A percentile compares a stretch with the other conserved stretches of the same genome.
These are phyloP conservation scores for Aurifilum marmelostoma DNA, from an alignment of 2,329 filamentous ascomycete genomes.

Conservation along the genomic window DNA sequence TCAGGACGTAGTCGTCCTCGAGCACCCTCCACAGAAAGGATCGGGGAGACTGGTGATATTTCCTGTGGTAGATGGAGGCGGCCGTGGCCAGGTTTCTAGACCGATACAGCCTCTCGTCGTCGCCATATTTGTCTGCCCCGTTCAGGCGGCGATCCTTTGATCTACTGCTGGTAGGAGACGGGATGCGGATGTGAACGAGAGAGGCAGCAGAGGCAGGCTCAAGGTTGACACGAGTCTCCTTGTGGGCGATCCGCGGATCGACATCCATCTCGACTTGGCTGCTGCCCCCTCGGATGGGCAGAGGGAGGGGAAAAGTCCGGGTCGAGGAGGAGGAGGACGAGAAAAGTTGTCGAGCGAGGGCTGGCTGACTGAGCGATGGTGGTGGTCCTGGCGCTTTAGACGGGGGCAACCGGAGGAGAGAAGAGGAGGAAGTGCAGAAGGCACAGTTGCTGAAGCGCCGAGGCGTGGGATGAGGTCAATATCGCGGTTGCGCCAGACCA, in stretches of 20 bases:
- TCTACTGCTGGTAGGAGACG: constrained; percentile 43
- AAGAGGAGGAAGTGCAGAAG: neutral
- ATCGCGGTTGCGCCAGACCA: constrained; percentile 18
- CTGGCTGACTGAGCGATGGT: neutral
- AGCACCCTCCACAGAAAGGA: constrained; percentile 91
- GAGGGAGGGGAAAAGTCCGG: neutral
- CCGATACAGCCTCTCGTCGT: constrained; percentile 76
- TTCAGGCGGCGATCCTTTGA: constrained; percentile 39
- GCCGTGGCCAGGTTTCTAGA: constrained; percentile 74
- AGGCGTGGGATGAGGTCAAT: constrained; percentile 9
- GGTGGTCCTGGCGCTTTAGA: neutral
- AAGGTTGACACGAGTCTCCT: constrained; percentile 84
- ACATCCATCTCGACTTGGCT: constrained; percentile 63
- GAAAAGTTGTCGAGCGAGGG: neutral
- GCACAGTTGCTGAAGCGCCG: constrained; percentile 5
- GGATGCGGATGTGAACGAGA: constrained; percentile 71
- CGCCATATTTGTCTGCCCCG: constrained; percentile 47
- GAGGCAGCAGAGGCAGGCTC: constrained; percentile 72
- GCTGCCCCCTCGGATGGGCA: constrained; percentile 23
- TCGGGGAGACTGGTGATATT: constrained; percentile 74
- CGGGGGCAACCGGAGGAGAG: neutral
- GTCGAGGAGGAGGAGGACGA: constrained; percentile 12
- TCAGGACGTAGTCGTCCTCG: constrained; percentile 77
- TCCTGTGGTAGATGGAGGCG: constrained; percentile 83
- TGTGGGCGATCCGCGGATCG: constrained; percentile 72